Evolutionary conservation across 352 stramenopile species (phyloP).

Genomic region (Phytopythium montanum): DNA sequence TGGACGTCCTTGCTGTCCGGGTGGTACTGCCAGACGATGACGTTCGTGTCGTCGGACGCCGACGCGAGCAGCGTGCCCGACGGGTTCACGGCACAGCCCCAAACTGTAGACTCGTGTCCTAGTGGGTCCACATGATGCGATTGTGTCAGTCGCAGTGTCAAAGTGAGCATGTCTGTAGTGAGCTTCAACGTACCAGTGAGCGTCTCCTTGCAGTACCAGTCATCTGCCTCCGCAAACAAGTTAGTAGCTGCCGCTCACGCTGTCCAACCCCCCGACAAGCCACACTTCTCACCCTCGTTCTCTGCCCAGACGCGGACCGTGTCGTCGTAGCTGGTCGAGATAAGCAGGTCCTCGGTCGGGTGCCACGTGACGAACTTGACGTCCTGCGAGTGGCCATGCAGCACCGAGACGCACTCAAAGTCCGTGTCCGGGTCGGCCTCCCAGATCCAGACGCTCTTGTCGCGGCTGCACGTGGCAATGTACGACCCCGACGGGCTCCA

Average conservation of each 20-base stretch:
- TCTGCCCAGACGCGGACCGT: constrained; percentile 95
- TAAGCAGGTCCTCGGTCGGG: constrained; percentile 76
- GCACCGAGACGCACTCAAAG: constrained; percentile 97
- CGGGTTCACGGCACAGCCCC: constrained; percentile 85
- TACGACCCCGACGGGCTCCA: constrained; percentile 94
- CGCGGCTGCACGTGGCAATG: constrained; percentile 96
- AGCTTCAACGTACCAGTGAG: constrained; percentile 50
- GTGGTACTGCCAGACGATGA: constrained; percentile 93
- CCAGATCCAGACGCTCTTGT: constrained; percentile 99
- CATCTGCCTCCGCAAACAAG: constrained; percentile 45
- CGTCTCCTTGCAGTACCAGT: constrained; percentile 96
- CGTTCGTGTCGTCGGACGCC: constrained; percentile 88
- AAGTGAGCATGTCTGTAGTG: background rate
- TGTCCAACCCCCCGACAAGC: background rate
- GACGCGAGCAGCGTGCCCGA: constrained; percentile 81
- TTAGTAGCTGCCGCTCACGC: background rate
- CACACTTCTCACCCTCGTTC: constrained; percentile 54
- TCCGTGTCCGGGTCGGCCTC: constrained; percentile 92
- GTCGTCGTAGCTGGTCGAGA: constrained; percentile 95
- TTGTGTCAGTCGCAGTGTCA: background rate
- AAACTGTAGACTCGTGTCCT: constrained; percentile 94
- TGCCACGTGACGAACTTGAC: constrained; percentile 96
- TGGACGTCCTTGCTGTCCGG: constrained; percentile 46
- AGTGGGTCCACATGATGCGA: background rate
- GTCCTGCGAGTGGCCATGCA: constrained; percentile 96